Evolutionary conservation across 2,329 filamentous ascomycete species (phyloP), one percentile per base, ranked within the genome.

Genomic region (Aspergillus quadrilineatus): DNA sequence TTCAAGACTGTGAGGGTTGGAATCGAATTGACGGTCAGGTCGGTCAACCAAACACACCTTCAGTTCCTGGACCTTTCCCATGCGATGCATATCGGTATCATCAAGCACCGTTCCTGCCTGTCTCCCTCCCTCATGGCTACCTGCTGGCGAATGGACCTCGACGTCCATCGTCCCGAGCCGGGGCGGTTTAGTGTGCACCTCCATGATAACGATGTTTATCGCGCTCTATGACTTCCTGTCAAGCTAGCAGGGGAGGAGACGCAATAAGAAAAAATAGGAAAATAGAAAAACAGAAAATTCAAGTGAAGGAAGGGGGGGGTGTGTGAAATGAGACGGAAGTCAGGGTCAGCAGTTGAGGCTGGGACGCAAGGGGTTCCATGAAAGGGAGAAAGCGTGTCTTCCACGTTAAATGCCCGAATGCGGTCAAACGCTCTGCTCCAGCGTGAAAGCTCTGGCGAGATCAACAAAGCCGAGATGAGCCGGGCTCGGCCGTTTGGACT

Each of bases 61-160:
- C n/a, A 71, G 59, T 43, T 69, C 65, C 41, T 69, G 68, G 4
- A 61, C 52, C 49, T 70, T 70, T 22, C 68, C 67, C 67, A 70
- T 69, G 9, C 68, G 68, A 5, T 56, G 56, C 68, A 70, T 70
- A 34, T 70, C 68, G 56, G 56, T 59, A 14, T 63, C 60, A 43
- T 70, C 67, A 26, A 62, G 60, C 1, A 57, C 47, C 9, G 55
- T 65, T 4, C 61, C 62, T 6, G 46, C 22, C 9, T 59, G 46
- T 1, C 34, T 10, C 4, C 12, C 28, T 4, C 14, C 53, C 3
- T 39, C 15, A 22, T 46, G 22, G 17, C 53, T 53, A 8, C 10
- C 10, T 7, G 43, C 34, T 3, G 47, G 41, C 2, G 45, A 30
- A 8, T 46, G 50, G 15, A 54, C 34, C 41, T 63, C 60, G 39